Evolutionary conservation across 2,329 filamentous ascomycete species (phyloP), one percentile per base, ranked within the genome.

Genomic region (Epichloe sylvatica): DNA sequence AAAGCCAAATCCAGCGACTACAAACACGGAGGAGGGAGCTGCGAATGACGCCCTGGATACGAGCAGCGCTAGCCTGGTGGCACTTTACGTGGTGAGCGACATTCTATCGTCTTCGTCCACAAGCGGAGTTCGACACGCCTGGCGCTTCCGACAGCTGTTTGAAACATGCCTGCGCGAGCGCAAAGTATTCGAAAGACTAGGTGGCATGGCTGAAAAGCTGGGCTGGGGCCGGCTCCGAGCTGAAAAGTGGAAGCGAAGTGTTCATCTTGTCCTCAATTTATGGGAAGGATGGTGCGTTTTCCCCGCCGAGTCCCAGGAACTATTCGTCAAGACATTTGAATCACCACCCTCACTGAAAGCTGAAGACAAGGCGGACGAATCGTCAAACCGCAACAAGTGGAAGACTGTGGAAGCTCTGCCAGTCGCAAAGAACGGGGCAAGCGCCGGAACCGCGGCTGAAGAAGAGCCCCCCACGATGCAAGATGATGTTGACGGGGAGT

Each of bases 71-170:
- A 86, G 83, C 57, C 73, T 95, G 2, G 82, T 95, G 19, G 90
- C 80, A 1, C 73, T 97, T 3, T 95, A 94, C 61, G 73, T 92
- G 1, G 67, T 78, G 45, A 80, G 72, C 62, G 90, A 96, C 62
- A 84, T 95, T 43, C 73, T 94, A 12, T 86, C 85, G 0, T 85
- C 86, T 1, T 78, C 77, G 0, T 86, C 84, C 1, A 87, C 82
- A 9, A 85, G 84, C 54, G 84, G 83, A 2, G 81, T 91, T 23
- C 81, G 86, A 2, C 86, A 90, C 62, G 86, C 86, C 3, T 95
- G 89, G 86, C 83, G 88, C 48, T 95, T 89, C 60, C 76, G 89
- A 21, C 81, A 85, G 55, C 74, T 91, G 3, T 88, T 95, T 53
- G 88, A 94, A 62, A 71, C 73, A 0, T 79, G 83, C 1, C 71